Evolutionary conservation across 202 grass and related monocot species (phyloP).

Genomic region (Setaria italica): DNA sequence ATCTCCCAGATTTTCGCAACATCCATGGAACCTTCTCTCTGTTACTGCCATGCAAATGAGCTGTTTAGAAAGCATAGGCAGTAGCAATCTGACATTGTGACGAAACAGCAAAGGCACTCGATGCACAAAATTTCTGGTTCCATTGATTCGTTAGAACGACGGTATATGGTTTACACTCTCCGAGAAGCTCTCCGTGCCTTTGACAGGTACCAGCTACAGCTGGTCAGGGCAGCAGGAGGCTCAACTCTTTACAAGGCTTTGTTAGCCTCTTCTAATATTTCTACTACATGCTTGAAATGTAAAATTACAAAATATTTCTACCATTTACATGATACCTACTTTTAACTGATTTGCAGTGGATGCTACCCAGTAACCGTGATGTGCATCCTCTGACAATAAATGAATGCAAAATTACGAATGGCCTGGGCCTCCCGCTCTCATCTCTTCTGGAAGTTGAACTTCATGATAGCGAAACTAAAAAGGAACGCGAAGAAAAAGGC

Average conservation of each 20-base stretch:
- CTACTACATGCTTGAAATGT: conserved; percentile 41
- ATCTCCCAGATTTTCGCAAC: neutral
- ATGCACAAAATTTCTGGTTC: conserved; percentile 42
- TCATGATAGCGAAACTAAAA: conserved; percentile 79
- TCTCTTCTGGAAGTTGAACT: conserved; percentile 87
- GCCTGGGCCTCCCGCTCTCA: conserved; percentile 17
- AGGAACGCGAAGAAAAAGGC: conserved; percentile 62
- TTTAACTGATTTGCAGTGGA: conserved; percentile 7
- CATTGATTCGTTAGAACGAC: conserved; percentile 43
- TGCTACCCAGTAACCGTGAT: neutral
- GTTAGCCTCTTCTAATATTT: conserved; percentile 42
- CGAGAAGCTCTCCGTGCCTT: neutral
- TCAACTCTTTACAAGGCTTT: neutral
- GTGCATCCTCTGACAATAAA: conserved; percentile 8
- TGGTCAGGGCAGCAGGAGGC: conserved; percentile 30
- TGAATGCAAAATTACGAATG: conserved; percentile 37
- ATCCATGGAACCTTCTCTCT: neutral
- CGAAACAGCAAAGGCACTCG: neutral
- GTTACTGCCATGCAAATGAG: neutral
- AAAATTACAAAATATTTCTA: conserved; percentile 47
- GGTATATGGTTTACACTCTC: conserved; percentile 18
- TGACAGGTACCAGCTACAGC: conserved; percentile 37
- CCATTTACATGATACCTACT: conserved; percentile 50
- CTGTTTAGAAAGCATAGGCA: neutral
- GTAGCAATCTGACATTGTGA: neutral